phyloP scores from a whole-genome alignment of 805 yeast species.

The Schwanniomyces yamadae region DNA sequence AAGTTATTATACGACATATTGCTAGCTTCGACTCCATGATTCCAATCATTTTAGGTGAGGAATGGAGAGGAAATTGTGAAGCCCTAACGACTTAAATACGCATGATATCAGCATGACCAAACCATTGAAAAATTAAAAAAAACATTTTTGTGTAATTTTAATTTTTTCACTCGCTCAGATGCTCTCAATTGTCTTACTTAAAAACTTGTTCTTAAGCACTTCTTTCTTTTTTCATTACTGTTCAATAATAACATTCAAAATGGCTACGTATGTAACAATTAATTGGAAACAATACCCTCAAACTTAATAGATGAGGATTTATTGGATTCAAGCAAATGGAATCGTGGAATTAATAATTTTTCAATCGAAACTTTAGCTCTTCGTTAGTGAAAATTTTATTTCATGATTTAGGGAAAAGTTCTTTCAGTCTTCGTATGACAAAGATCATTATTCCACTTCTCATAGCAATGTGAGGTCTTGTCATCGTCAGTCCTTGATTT shows the following conservation, averaged over 20 bases:
- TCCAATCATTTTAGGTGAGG: too few species aligned
- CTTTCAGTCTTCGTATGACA: too few species aligned
- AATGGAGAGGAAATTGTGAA: background rate
- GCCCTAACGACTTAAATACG: background rate
- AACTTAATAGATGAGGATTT: background rate
- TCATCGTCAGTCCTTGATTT: constrained; percentile 3
- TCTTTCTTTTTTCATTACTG: background rate
- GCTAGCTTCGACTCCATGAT: too few species aligned
- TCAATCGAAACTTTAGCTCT: too few species aligned
- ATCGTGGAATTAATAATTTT: background rate
- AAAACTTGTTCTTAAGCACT: too few species aligned
- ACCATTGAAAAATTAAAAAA: background rate
- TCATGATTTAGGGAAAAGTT: too few species aligned
- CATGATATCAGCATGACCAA: constrained; percentile 1
- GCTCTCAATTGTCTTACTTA: background rate
- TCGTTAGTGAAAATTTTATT: too few species aligned
- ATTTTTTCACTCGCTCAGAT: background rate
- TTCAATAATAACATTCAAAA: constrained; percentile 1
- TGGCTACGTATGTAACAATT: constrained; percentile 8
- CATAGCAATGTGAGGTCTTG: constrained; percentile 3
- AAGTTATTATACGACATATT: too few species aligned
- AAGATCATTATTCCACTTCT: too few species aligned
- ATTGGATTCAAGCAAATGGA: too few species aligned
- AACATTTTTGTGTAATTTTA: constrained; percentile 1
- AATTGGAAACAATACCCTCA: background rate